Percentiles rank a stretch among this genome's conserved stretches.
Conservation (phyloP, 495 filamentous ascomycete species). For the Neurospora tetraspora region DNA sequence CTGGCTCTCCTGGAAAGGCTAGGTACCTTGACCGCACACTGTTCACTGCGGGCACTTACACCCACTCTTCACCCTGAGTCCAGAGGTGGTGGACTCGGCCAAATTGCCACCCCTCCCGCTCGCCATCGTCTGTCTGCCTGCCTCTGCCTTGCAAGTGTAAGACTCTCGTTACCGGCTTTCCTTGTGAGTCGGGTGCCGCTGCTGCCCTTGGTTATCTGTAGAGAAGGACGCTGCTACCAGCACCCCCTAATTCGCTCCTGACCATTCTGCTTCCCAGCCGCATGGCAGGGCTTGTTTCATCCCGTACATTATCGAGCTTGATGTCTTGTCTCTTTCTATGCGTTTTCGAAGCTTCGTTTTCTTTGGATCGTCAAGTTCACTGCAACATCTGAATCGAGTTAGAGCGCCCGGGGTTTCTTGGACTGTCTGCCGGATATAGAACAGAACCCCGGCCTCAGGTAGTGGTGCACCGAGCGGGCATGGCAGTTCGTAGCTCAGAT, state of each 20-base stretch:
- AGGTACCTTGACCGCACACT: conserved; percentile 8
- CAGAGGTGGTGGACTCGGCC: background rate
- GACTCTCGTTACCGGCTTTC: conserved; percentile 8
- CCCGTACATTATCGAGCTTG: conserved; percentile 27
- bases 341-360: conserved; percentile 31
- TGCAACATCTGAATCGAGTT: conserved; percentile 30
- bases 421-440: conserved; percentile 40
- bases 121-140: conserved; percentile 3
- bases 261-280: conserved; percentile 37
- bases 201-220: conserved; percentile 5
- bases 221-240: conserved; percentile 1
- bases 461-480: conserved; percentile 40
- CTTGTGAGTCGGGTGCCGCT: conserved; percentile 12
- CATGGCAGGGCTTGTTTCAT: conserved; percentile 41
- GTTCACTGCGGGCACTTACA: conserved; percentile 14
- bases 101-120: background rate
- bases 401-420: conserved; percentile 24
- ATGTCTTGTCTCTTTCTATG: conserved; percentile 38
- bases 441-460: conserved; percentile 33
- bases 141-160: conserved; percentile 1
- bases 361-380: conserved; percentile 20
- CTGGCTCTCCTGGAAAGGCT: background rate
- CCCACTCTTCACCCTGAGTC: background rate
- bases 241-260: conserved; percentile 29
- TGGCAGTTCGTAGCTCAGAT: conserved; percentile 28